A percentile compares a stretch with the other conserved stretches of the same genome.
Conservation (phyloP, 1,284 basidiomycete species). For the Boletus sp. region DNA sequence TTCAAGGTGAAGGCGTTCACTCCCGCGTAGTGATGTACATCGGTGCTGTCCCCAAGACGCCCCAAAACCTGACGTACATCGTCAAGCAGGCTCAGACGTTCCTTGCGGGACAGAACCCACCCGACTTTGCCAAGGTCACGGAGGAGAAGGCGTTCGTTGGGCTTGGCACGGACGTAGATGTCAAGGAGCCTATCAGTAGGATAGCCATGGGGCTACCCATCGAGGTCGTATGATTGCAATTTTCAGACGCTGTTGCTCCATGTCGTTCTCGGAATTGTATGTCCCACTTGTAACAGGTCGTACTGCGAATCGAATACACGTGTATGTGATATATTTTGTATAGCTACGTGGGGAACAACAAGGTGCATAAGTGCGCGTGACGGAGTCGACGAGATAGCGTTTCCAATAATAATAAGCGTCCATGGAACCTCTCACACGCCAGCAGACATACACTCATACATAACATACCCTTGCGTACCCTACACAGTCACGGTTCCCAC, state of each 20-base stretch:
- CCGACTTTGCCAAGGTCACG: conserved; percentile 67
- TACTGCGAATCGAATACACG: too few relatives aligned
- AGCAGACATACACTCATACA: too few relatives aligned
- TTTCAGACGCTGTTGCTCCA: too few relatives aligned
- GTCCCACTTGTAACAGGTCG: not conserved
- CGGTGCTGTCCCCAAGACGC: conserved; percentile 72
- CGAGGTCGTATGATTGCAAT: conserved; percentile 16
- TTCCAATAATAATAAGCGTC: not conserved
- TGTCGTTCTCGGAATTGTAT: not conserved
- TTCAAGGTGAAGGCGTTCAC: not conserved
- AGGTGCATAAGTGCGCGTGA: not conserved
- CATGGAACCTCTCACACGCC: not conserved
- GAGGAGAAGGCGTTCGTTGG: conserved; percentile 17
- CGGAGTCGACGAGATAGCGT: not conserved
- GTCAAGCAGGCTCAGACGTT: conserved; percentile 60
- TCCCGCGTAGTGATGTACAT: conserved; percentile 68
- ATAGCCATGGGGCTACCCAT: conserved; percentile 32
- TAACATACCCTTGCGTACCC: too few relatives aligned
- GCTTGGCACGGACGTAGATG: conserved; percentile 23
- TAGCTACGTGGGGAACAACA: too few relatives aligned
- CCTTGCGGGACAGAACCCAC: conserved; percentile 55
- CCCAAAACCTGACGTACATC: conserved; percentile 59
- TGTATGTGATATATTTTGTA: not conserved
- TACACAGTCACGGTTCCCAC: not conserved
- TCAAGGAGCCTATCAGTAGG: conserved; percentile 24